A percentile compares a stretch with the other conserved stretches of the same genome.
These are phyloP conservation scores for Oemleria cerasiformis DNA, from an alignment of 306 rosid species.

Conservation along the genomic window DNA sequence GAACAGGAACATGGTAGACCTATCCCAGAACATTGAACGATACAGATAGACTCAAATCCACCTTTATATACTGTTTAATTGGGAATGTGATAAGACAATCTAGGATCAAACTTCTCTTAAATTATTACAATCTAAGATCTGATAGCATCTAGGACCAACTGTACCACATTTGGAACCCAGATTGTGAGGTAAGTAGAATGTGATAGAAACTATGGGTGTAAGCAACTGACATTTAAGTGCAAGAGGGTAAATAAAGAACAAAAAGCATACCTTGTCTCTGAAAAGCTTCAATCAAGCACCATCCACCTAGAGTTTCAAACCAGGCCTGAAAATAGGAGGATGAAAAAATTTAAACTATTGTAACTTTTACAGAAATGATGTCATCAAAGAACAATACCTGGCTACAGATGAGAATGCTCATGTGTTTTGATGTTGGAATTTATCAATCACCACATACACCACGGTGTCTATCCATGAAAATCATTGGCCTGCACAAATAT, in stretches of 20 bases:
- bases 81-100: neutral
- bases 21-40: neutral
- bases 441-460: constrained; percentile 29
- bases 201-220: neutral
- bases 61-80: neutral
- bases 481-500: constrained; percentile 32
- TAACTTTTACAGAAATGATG: constrained; percentile 13
- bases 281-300: constrained; percentile 26
- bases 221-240: neutral
- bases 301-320: constrained; percentile 25
- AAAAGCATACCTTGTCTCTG: constrained; percentile 22
- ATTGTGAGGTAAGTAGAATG: neutral
- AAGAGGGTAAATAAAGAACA: neutral
- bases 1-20: neutral
- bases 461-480: constrained; percentile 21
- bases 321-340: constrained; percentile 31
- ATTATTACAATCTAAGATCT: neutral
- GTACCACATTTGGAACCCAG: neutral
- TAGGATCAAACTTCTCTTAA: neutral
- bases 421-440: constrained; percentile 18
- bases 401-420: constrained; percentile 17
- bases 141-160: neutral
- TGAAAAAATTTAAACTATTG: constrained; percentile 10
- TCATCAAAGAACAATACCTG: constrained; percentile 33
- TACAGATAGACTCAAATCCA: neutral